These are phyloP conservation scores for Zymoseptoria ardabiliae DNA, from an alignment of 2,329 filamentous ascomycete species.

Conservation along the genomic window DNA sequence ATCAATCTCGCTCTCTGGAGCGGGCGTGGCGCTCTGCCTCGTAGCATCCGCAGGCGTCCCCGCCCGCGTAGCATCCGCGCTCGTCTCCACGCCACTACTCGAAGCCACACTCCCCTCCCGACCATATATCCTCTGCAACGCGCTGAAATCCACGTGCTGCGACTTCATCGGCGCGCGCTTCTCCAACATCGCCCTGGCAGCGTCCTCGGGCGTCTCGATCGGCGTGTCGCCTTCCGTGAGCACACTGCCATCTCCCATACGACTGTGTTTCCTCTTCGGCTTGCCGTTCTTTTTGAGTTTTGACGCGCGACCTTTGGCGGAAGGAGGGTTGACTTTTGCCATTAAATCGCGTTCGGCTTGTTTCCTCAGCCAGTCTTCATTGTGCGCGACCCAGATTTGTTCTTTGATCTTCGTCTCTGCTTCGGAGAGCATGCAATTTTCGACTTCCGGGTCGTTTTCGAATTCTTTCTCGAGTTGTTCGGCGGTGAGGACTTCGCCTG, in stretches of 20 bases:
- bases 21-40: slow-evolving; percentile 8
- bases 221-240: slow-evolving; percentile 36
- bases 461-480: slow-evolving; percentile 58
- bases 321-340: slow-evolving; percentile 53
- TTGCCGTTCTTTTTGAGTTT: slow-evolving; percentile 33
- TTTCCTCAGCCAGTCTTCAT: slow-evolving; percentile 84
- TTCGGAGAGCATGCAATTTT: slow-evolving; percentile 65
- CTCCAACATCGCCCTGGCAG: slow-evolving; percentile 39
- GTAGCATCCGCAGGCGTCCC: slow-evolving; percentile 2
- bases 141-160: slow-evolving; percentile 42
- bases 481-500: slow-evolving; percentile 19
- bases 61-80: slow-evolving; percentile 5
- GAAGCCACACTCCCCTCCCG: slow-evolving; percentile 7
- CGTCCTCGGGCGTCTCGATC: slow-evolving; percentile 38
- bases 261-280: slow-evolving; percentile 42
- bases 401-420: slow-evolving; percentile 78
- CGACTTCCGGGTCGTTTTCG: slow-evolving; percentile 79
- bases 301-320: slow-evolving; percentile 27
- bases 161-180: slow-evolving; percentile 36
- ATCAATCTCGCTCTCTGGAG: not conserved
- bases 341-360: slow-evolving; percentile 79
- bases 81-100: slow-evolving; percentile 12
- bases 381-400: slow-evolving; percentile 87
- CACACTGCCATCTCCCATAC: slow-evolving; percentile 37
- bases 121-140: slow-evolving; percentile 36